Evolutionary conservation across 352 stramenopile genomes (phyloP), one percentile per base, ranked within the genome.

Genomic region (Globisporangium solare): DNA sequence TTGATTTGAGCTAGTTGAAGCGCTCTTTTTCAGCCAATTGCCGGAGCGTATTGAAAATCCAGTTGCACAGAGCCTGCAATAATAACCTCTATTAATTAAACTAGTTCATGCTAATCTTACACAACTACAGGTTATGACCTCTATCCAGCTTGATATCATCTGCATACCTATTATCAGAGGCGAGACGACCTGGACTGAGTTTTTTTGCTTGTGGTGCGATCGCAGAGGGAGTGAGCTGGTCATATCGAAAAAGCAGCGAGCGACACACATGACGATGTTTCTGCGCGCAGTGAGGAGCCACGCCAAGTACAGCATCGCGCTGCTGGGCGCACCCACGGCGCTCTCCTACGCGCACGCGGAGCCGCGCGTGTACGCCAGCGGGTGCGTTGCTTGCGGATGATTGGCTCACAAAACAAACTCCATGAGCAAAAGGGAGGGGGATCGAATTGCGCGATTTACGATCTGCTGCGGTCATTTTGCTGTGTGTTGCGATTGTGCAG

Each of bases 301-400:
- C 53, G 54, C 46, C 15, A 73, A 68, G 57, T 54, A 77, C 21
- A 66, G 63, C 40, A 67, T 67, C 37, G 75, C 66, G 51, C 67
- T 61, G 24, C 55, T 86, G 17, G 63, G 66, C 42, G 67, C 71
- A 7, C 70, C 77, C 14, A 47, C 78, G 45, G 45, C 72, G 17
- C 55, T 76, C 14, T 68, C 64, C 15, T 47, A 64, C 17, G 58
- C 70, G 20, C 73, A 57, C 39, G 60, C 71, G 0, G 81, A 92
- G 57, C 69, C 76, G 60, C 79, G 75, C 14, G 74, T 92, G 51
- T 88, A 89, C 59, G 72, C 74, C 4, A 89, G 81, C 56, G 81
- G 81, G 81, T 92, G 63, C 17, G 64, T 54, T 68, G 47, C 48
- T 65, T 47, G 47, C 15, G 32, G 18, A 20, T 12, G 12, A 15